Evolutionary conservation across 2,329 filamentous ascomycete species (phyloP), one percentile per base, ranked within the genome.

Genomic region (Alternaria sp.): DNA sequence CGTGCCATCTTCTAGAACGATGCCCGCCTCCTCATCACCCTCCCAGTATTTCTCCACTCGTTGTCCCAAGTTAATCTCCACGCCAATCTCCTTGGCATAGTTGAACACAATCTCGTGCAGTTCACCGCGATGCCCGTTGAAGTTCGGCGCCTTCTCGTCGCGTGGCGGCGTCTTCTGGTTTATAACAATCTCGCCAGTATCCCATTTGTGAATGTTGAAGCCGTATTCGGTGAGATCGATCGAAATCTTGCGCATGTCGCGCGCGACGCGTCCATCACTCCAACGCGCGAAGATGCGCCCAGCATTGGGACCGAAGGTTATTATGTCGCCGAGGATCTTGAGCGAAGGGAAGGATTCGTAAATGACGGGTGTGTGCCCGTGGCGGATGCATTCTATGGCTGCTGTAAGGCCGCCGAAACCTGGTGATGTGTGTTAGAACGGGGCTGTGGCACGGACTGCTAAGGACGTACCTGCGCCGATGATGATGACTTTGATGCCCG

Each of bases 361-460:
- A 63, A 90, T 83, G 58, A 83, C 79, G 17, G 88, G 87, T 12
- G 83, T 80, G 72, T 89, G 88, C 15, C 88, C 88, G 66, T 89
- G 86, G 15, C 86, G 84, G 64, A 86, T 83, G 70, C 87, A 89
- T 77, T 90, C 88, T 64, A 90, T 88, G 45, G 88, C 88, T 17
- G 87, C 86, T 7, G 87, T 86, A 26, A 90, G 81, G 15, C 88
- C 88, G 40, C 86, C 88, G 62, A 90, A 89, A 19, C 88, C 88
- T 79, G 82, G 6, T 10, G 7, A 7, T 9, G 11, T 43, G 17
- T 52, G 44, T 65, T 23, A 67, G 55, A 25, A 59, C 4, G 26
- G 6, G 7, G n/a, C 6, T 3, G 5, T 17, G 15, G 10, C 19
- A 28, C 6, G 30, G 6, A 58, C 43, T 10, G 53, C 63, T n/a